Evolutionary conservation across 306 rosid genomes (phyloP).

Genomic region (Hylodesmum podocarpum): DNA sequence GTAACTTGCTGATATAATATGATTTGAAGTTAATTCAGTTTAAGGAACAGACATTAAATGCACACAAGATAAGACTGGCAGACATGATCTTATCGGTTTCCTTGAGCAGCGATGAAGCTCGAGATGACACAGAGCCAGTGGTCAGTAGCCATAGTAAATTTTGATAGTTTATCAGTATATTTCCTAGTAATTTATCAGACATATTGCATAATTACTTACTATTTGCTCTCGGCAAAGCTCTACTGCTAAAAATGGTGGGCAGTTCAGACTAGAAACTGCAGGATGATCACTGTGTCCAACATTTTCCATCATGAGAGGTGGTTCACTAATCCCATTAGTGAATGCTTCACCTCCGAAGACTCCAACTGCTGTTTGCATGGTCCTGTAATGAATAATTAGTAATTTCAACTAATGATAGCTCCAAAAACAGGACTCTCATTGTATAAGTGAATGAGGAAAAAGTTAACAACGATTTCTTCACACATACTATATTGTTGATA

Average conservation of each 20-base stretch:
- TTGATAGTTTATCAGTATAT: not conserved
- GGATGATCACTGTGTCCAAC: slow-evolving; percentile 64
- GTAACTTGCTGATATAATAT: not conserved
- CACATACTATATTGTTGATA: not conserved
- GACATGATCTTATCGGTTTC: not conserved
- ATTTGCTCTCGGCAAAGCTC: slow-evolving; percentile 86
- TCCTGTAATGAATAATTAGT: slow-evolving; percentile 50
- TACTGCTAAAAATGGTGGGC: slow-evolving; percentile 76
- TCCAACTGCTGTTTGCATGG: slow-evolving; percentile 97
- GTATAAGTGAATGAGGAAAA: not conserved
- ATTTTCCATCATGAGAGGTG: slow-evolving; percentile 70
- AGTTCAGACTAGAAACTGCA: slow-evolving; percentile 63
- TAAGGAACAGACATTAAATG: not conserved
- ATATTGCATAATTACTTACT: slow-evolving; percentile 41
- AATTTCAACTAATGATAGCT: slow-evolving; percentile 7
- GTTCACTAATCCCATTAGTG: slow-evolving; percentile 48
- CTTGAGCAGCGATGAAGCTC: not conserved
- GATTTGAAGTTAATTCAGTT: not conserved
- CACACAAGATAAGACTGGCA: not conserved
- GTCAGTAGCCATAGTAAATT: not conserved
- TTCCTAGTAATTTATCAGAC: too few relatives aligned
- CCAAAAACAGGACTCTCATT: slow-evolving; percentile 21
- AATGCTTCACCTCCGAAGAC: slow-evolving; percentile 73
- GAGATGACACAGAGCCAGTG: not conserved
- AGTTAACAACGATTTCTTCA: not conserved